Conservation (phyloP, 768 basidiomycete genomes). For the Hypholoma sublateritium region DNA sequence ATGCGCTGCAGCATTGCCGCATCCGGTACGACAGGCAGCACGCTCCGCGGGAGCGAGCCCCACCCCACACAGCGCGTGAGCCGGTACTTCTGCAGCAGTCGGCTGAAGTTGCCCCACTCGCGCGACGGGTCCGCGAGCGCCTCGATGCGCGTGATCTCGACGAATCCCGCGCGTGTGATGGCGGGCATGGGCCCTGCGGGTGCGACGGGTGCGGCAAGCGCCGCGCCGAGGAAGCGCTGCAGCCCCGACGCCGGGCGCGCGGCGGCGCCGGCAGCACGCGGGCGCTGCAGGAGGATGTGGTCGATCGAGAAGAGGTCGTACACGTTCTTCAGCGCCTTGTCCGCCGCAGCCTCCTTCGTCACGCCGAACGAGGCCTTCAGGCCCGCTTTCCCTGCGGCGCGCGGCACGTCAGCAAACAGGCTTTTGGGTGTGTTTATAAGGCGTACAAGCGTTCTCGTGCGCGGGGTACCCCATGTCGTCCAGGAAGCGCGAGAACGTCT, state of each 20-base stretch:
- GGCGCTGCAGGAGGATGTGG: constrained; percentile 10
- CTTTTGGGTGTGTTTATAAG: too few relatives aligned
- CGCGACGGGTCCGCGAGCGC: constrained; percentile 3
- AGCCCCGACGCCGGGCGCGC: constrained; percentile 1
- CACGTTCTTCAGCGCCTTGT: constrained; percentile 11
- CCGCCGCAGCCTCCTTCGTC: constrained; percentile 10
- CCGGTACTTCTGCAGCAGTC: constrained; percentile 8
- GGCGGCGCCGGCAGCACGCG: constrained; percentile 2
- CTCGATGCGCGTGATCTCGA: constrained; percentile 7
- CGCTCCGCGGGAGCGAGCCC: constrained; percentile 8
- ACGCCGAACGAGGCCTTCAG: background rate
- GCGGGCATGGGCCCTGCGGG: constrained; percentile 9
- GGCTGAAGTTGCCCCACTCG: constrained; percentile 12
- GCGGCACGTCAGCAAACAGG: background rate
- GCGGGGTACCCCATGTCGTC: constrained; percentile 11
- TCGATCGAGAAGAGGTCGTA: constrained; percentile 14
- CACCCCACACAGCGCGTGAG: constrained; percentile 8
- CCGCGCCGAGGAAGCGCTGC: constrained; percentile 1
- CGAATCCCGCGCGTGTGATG: constrained; percentile 11
- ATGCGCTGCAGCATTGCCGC: constrained; percentile 9
- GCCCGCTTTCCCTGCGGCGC: constrained; percentile 5
- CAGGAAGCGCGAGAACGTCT: constrained; percentile 10
- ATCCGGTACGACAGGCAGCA: constrained; percentile 10
- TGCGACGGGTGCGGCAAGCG: background rate
- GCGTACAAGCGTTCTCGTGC: constrained; percentile 12